Conservation (phyloP, 2,329 filamentous ascomycete genomes). For the Pseudogymnoascus sp. region DNA sequence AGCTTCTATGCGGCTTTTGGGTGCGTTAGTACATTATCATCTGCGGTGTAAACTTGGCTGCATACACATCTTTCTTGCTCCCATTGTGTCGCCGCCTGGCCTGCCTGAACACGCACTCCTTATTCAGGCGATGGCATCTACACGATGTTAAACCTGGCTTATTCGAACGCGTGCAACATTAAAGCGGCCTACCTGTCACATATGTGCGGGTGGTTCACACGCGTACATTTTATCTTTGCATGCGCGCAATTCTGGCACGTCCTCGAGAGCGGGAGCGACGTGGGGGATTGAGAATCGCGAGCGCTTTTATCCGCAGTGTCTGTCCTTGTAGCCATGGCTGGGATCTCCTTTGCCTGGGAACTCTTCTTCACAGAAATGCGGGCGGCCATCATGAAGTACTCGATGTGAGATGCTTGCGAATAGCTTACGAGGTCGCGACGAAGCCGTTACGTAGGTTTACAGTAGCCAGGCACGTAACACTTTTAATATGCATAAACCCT, state of each 20-base stretch:
- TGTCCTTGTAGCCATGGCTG: background rate
- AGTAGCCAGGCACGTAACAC: slow-evolving; percentile 1
- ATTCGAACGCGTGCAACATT: background rate
- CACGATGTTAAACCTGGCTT: background rate
- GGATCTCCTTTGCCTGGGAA: background rate
- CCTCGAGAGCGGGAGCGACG: background rate
- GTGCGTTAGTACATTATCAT: slow-evolving; percentile 5
- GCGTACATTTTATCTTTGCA: background rate
- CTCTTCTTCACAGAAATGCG: background rate
- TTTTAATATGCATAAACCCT: background rate
- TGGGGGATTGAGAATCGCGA: background rate
- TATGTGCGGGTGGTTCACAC: background rate
- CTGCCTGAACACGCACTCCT: slow-evolving; percentile 31
- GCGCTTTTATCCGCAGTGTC: background rate
- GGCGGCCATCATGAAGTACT: background rate
- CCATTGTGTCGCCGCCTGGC: slow-evolving; percentile 30
- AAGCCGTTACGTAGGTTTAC: background rate
- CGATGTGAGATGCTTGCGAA: background rate
- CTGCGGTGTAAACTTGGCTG: slow-evolving; percentile 1
- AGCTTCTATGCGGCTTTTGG: slow-evolving; percentile 29
- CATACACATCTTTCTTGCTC: slow-evolving; percentile 30
- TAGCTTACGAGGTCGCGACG: background rate
- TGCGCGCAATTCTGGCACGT: slow-evolving; percentile 1
- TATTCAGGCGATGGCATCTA: slow-evolving; percentile 31
- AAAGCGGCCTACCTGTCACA: background rate